Evolutionary conservation across 768 basidiomycete genomes (phyloP).

Genomic region (Boletus rubroflammeus): DNA sequence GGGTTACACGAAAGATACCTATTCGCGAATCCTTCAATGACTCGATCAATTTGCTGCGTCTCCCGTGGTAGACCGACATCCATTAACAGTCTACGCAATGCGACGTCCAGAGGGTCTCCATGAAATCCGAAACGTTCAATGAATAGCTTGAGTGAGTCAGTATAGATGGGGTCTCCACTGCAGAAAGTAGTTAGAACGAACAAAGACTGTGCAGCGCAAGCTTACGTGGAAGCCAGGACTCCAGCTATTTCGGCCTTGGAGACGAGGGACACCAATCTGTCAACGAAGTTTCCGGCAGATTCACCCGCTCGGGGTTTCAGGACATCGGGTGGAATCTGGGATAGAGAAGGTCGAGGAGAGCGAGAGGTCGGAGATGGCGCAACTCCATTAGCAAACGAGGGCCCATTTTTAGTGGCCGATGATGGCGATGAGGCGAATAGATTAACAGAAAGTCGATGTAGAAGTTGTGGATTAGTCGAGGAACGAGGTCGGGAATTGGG

Average conservation of each 20-base stretch:
- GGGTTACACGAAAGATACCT: slow-evolving; percentile 85
- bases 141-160: slow-evolving; percentile 64
- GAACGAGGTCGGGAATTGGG: slow-evolving; percentile 43
- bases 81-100: slow-evolving; percentile 86
- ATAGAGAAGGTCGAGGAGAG: slow-evolving; percentile 45
- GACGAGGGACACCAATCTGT: slow-evolving; percentile 58
- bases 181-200: slow-evolving; percentile 7
- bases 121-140: slow-evolving; percentile 75
- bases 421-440: slow-evolving; percentile 50
- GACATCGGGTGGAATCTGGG: slow-evolving; percentile 42
- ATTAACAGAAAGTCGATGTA: slow-evolving; percentile 68
- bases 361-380: slow-evolving; percentile 28
- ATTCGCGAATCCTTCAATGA: slow-evolving; percentile 91
- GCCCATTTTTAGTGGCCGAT: slow-evolving; percentile 22
- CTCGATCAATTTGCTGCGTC: slow-evolving; percentile 97
- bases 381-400: slow-evolving; percentile 7
- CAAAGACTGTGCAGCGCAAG: background rate
- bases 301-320: slow-evolving; percentile 61
- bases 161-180: slow-evolving; percentile 72
- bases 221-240: slow-evolving; percentile 77
- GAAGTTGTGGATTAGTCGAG: slow-evolving; percentile 63
- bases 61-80: slow-evolving; percentile 88
- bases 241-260: slow-evolving; percentile 77
- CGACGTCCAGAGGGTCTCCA: slow-evolving; percentile 83
- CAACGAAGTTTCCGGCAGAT: slow-evolving; percentile 65